A percentile compares a stretch with the other conserved stretches of the same genome.
Conservation (phyloP, 2,329 filamentous ascomycete genomes). For the Colletotrichum orchidophilum region DNA sequence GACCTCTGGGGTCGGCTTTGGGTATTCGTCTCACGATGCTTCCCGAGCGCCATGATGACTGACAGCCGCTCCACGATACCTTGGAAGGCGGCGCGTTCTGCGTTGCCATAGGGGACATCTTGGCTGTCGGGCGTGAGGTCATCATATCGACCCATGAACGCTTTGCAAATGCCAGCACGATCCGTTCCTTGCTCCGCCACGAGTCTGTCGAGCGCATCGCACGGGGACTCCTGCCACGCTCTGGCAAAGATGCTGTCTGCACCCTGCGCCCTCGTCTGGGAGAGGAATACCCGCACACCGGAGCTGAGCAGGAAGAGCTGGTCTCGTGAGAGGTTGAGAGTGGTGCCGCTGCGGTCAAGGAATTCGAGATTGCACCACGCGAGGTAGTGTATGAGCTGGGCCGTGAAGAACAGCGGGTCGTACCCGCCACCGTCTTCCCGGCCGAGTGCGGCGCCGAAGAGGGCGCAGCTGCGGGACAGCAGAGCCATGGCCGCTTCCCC, state of each 20-base stretch:
- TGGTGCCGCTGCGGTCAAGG: constrained; percentile 32
- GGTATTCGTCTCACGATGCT: not conserved
- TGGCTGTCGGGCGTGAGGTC: constrained; percentile 6
- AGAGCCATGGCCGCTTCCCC: constrained; percentile 36
- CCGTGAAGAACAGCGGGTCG: constrained; percentile 36
- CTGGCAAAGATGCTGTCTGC: constrained; percentile 34
- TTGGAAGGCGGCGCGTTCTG: constrained; percentile 36
- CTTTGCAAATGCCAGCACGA: constrained; percentile 27
- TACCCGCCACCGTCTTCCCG: constrained; percentile 4
- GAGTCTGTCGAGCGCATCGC: constrained; percentile 33
- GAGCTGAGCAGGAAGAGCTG: constrained; percentile 41
- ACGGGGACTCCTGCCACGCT: constrained; percentile 33
- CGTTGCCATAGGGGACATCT: not conserved
- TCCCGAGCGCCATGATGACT: constrained; percentile 31
- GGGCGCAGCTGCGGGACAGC: constrained; percentile 37
- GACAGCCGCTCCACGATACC: constrained; percentile 34
- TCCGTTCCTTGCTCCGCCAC: constrained; percentile 34
- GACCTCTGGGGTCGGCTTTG: not conserved
- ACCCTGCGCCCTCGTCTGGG: constrained; percentile 9
- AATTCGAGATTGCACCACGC: constrained; percentile 41
- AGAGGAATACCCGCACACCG: constrained; percentile 36
- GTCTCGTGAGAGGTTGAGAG: constrained; percentile 38
- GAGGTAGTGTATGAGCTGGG: constrained; percentile 43
- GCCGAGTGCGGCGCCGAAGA: constrained; percentile 37
- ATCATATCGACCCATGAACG: constrained; percentile 38